Percentiles rank a stretch among this genome's conserved stretches.
These are phyloP conservation scores for Suillus variegatus DNA, from an alignment of 768 basidiomycete genomes.

Conservation along the genomic window DNA sequence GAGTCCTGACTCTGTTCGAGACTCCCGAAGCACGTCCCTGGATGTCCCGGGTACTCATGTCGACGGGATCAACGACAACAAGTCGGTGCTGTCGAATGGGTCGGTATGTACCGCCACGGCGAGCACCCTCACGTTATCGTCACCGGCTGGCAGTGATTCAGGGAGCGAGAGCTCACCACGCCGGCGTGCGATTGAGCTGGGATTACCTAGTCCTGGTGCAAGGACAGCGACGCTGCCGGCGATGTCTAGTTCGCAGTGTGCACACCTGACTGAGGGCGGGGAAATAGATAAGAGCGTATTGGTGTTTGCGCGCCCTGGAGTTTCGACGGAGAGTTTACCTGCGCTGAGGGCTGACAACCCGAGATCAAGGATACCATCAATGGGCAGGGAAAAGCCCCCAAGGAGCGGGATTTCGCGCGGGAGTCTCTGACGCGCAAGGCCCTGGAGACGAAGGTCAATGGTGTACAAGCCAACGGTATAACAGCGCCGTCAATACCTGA, in stretches of 20 bases:
- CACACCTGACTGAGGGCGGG: constrained; percentile 7
- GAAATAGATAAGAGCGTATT: constrained; percentile 78
- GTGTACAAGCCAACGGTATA: neutral
- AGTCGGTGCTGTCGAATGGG: constrained; percentile 13
- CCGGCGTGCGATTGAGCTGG: constrained; percentile 19
- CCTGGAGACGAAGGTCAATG: constrained; percentile 5
- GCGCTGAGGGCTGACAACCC: constrained; percentile 4
- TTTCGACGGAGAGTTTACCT: constrained; percentile 73
- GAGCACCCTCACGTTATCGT: constrained; percentile 14
- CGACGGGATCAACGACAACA: constrained; percentile 13
- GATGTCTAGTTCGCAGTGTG: constrained; percentile 8
- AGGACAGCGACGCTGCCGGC: constrained; percentile 39
- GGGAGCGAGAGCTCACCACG: constrained; percentile 15
- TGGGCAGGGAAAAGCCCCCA: neutral
- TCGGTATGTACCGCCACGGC: constrained; percentile 10
- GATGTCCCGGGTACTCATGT: neutral
- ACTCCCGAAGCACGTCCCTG: neutral
- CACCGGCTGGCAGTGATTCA: constrained; percentile 17
- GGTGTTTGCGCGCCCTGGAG: constrained; percentile 71
- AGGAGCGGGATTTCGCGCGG: neutral
- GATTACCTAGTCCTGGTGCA: constrained; percentile 19
- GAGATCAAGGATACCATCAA: neutral
- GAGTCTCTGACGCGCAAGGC: constrained; percentile 11
- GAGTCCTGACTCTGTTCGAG: neutral
- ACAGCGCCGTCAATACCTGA: constrained; percentile 2